Conservation (phyloP, 441 rosid species). For the Euphorbia celastroides region DNA sequence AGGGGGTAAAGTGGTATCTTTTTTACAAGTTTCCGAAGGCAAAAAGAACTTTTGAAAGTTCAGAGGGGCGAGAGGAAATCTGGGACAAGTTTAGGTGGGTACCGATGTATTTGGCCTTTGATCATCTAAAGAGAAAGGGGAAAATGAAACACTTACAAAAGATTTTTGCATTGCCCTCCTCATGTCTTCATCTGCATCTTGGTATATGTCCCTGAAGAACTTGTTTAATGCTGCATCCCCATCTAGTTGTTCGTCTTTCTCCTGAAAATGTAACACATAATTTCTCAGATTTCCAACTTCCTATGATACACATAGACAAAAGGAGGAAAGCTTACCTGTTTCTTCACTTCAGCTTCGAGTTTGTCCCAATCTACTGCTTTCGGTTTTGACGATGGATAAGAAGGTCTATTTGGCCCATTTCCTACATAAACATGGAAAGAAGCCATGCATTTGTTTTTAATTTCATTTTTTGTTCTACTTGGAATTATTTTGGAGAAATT, state of each 20-base stretch:
- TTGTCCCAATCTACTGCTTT: constrained; percentile 73
- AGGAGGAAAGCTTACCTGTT: constrained; percentile 41
- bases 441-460: background rate
- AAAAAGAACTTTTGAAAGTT: no score
- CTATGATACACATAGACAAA: background rate
- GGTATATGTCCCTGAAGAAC: constrained; percentile 78
- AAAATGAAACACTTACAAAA: constrained; percentile 90
- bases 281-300: background rate
- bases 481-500: background rate
- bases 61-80: no score
- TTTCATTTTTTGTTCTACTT: background rate
- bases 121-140: no score
- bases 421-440: no score
- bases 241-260: constrained; percentile 89
- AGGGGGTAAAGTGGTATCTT: no score
- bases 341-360: constrained; percentile 79
- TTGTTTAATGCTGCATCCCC: constrained; percentile 97
- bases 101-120: no score
- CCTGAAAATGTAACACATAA: constrained; percentile 39
- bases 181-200: constrained; percentile 76
- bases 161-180: constrained; percentile 94
- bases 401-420: constrained; percentile 37
- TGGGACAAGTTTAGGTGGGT: no score
- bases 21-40: no score
- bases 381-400: constrained; percentile 81